Evolutionary conservation across 2,329 filamentous ascomycete species (phyloP).

Genomic region (Ceratocystis diversiconidia): DNA sequence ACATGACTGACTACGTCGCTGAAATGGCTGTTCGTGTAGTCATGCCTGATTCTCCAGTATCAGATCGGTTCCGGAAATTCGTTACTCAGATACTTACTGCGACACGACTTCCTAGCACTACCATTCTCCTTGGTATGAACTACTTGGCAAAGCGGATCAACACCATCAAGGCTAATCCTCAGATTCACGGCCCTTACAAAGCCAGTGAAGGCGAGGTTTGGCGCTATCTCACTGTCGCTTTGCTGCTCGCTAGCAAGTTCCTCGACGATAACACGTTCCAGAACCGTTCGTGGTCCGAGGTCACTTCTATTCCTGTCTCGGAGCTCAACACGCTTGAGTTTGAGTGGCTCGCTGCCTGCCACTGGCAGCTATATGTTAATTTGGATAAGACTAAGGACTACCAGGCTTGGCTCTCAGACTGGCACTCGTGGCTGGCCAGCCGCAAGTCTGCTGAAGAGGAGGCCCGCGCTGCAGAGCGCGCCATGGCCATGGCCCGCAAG

Average conservation of each 20-base stretch:
- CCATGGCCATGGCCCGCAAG: conserved; percentile 32
- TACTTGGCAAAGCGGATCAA: conserved; percentile 76
- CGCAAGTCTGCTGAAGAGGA: conserved; percentile 37
- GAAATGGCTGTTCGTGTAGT: conserved; percentile 61
- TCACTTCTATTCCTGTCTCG: conserved; percentile 71
- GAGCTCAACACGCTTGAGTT: conserved; percentile 78
- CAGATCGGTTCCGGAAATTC: conserved; percentile 75
- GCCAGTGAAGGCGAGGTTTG: conserved; percentile 61
- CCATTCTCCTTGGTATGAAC: conserved; percentile 79
- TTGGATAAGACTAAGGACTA: conserved; percentile 61
- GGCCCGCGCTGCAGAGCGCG: conserved; percentile 16
- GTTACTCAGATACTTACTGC: conserved; percentile 82
- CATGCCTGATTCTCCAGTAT: conserved; percentile 39
- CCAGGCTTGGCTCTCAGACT: conserved; percentile 47
- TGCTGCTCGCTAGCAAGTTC: conserved; percentile 88
- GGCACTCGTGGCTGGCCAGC: conserved; percentile 41
- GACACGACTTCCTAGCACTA: conserved; percentile 77
- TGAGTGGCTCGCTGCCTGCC: conserved; percentile 72
- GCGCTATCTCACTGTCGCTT: conserved; percentile 69
- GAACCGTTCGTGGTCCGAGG: conserved; percentile 92
- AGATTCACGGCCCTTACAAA: conserved; percentile 36
- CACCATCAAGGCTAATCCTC: conserved; percentile 40
- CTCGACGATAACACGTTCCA: conserved; percentile 95
- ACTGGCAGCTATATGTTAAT: conserved; percentile 77
- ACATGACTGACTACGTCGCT: conserved; percentile 89